Evolutionary conservation across 164 flowering plant genomes (phyloP), one percentile per base, ranked within the genome.

Genomic region (Dillenia suffruticosa): DNA sequence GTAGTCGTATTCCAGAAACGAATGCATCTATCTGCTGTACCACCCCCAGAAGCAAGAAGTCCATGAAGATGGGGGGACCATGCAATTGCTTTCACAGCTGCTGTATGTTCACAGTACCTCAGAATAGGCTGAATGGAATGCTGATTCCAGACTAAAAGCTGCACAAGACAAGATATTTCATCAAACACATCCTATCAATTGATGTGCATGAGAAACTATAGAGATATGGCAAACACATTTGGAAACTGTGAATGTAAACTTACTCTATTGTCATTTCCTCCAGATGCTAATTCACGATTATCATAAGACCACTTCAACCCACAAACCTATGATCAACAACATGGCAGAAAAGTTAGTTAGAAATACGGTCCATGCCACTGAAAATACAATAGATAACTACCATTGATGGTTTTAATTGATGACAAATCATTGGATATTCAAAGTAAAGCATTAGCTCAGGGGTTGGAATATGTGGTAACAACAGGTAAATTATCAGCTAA

Each of bases 251-350:
- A 56, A 3, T 9, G 15, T 56, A 56, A 9, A 76, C 84, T 68
- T 74, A 90, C 98, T 63, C 81, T 76, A 58, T 93, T 93, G 68
- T 95, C 99, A 74, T 95, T 95, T 68, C 97, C 99, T 5, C 99
- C 97, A 8, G 99, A 95, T 63, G 99, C 99, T 62, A 95, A 73
- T 76, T 95, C 91, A 46, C 95, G 94, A 64, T 87, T 92, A 70
- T 95, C 99, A 71, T 84, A 88, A 45, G 99, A 92, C 99, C 99
- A 95, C 72, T 92, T 95, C 67, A 95, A 75, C 44, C 99, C 99
- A 75, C 99, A 95, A 63, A 94, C 93, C 99, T 92, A 62, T 32
- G 40, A 32, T 32, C 40, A 32, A 32, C 40, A 32, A 32, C 40
- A 5, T 0, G 40, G 40, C 40, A 32, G 7, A 32, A 5, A 4